Evolutionary conservation across 441 rosid species (phyloP).

Genomic region (Populus hybrid): DNA sequence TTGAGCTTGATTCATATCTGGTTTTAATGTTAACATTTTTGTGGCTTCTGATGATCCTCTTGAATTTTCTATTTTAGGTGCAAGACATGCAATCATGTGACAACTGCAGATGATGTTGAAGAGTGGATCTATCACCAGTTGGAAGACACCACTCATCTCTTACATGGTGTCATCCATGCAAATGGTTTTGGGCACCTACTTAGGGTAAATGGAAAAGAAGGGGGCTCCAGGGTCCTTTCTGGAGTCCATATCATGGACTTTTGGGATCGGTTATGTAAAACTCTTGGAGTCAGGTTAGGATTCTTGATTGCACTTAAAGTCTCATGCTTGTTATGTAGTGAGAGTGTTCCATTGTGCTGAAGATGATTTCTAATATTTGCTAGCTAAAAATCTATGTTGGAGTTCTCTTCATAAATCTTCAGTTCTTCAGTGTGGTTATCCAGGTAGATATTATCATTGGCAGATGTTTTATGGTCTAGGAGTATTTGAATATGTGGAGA

Average conservation of each 20-base stretch:
- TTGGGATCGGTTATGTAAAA: constrained; percentile 63
- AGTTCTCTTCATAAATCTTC: background rate
- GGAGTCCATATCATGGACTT: constrained; percentile 66
- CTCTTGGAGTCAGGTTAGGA: constrained; percentile 59
- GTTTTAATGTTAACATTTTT: background rate
- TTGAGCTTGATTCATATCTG: background rate
- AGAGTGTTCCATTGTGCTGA: background rate
- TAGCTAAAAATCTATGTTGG: background rate
- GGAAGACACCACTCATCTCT: constrained; percentile 62
- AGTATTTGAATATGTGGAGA: background rate
- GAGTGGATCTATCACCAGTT: constrained; percentile 64
- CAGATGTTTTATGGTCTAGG: background rate
- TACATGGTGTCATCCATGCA: constrained; percentile 62
- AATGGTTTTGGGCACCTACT: constrained; percentile 75
- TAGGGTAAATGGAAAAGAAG: constrained; percentile 71
- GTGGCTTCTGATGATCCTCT: constrained; percentile 7
- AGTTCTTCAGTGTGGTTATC: background rate
- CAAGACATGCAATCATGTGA: constrained; percentile 49
- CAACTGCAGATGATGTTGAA: constrained; percentile 46
- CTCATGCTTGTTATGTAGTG: background rate
- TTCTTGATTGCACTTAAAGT: background rate
- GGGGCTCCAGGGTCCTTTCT: constrained; percentile 61
- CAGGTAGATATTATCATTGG: background rate
- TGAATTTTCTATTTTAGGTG: constrained; percentile 32
- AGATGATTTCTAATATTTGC: background rate